Evolutionary conservation across 1,139 yeast species (phyloP), one percentile per base, ranked within the genome.

Genomic region (Magnusiomyces tetraspermus): DNA sequence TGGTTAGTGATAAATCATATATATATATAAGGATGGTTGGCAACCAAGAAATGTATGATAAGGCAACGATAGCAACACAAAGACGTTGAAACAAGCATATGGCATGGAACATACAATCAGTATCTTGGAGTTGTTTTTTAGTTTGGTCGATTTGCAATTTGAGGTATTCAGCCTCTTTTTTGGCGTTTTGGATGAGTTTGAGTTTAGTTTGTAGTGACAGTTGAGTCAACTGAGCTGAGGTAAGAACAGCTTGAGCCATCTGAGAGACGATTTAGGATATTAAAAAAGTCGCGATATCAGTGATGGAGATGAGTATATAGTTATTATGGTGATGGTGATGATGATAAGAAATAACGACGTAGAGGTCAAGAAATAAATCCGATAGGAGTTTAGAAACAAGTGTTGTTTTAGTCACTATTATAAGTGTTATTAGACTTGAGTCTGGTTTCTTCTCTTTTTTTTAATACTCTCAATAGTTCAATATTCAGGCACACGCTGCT

Each of bases 171-270:
- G 49, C 41, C 15, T 33, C 49, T 22, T 21, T 33, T 22, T 46
- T 46, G 2, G 49, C 41, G 31, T 36, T 33, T 3, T 22, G 30
- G 22, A 46, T 46, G 42, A 46, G 49, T 21, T 46, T 23, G 22
- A 46, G 41, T n/a, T 46, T 46, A 22, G 49, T 46, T 33, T 46
- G 49, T 6, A 46, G 31, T 15, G 49, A 42, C n/a, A 46, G 41
- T 22, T 46, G 40, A 23, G 22, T 46, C 2, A 46, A 22, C 42
- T 36, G 41, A 3, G 30, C 41, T 22, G 40, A 40, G 1, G 45
- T 48, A 15, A 40, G 30, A 19, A 38, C 47, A 24, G 28, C 40
- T 26, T 40, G 49, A 19, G 41, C 33, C 41, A 23, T 24, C n/a
- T 33, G 10, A 15, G n/a, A 15, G 10, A 28, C 6, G 11, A 28